These are phyloP conservation scores for Trichomonas vaginalis DNA, from an alignment of 208 protist species.

Conservation along the genomic window DNA sequence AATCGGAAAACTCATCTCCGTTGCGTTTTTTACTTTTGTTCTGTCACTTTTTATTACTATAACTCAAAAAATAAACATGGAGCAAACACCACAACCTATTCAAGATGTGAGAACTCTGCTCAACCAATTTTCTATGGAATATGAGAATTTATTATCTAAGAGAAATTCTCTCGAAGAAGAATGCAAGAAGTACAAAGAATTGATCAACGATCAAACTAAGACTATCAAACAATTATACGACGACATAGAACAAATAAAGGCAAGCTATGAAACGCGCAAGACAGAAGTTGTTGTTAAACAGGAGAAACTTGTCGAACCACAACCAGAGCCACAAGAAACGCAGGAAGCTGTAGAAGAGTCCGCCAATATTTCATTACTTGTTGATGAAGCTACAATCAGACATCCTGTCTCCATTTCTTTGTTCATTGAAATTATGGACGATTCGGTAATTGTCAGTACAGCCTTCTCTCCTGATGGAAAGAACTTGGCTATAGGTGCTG, in stretches of 20 bases:
- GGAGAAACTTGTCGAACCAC: neutral
- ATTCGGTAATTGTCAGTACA: neutral
- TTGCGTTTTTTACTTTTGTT: too few species aligned
- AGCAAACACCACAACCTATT: too few species aligned
- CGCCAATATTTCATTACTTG: neutral
- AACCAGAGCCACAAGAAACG: neutral
- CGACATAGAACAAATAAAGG: neutral
- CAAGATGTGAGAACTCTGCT: neutral
- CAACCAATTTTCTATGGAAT: neutral
- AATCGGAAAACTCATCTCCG: too few species aligned
- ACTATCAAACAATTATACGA: neutral
- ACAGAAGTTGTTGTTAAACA: neutral
- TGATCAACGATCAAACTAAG: neutral
- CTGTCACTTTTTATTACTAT: too few species aligned
- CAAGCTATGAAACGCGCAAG: neutral
- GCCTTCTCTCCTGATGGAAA: neutral
- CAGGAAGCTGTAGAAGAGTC: neutral
- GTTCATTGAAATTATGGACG: neutral
- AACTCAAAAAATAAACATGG: too few species aligned
- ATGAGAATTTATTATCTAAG: neutral
- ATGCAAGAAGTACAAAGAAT: neutral
- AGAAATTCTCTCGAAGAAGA: neutral
- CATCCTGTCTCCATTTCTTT: neutral
- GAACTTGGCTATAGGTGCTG: neutral
- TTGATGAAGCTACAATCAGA: neutral